Evolutionary conservation across 2,329 filamentous ascomycete genomes (phyloP).

Genomic region (Cladophialophora yegresii): DNA sequence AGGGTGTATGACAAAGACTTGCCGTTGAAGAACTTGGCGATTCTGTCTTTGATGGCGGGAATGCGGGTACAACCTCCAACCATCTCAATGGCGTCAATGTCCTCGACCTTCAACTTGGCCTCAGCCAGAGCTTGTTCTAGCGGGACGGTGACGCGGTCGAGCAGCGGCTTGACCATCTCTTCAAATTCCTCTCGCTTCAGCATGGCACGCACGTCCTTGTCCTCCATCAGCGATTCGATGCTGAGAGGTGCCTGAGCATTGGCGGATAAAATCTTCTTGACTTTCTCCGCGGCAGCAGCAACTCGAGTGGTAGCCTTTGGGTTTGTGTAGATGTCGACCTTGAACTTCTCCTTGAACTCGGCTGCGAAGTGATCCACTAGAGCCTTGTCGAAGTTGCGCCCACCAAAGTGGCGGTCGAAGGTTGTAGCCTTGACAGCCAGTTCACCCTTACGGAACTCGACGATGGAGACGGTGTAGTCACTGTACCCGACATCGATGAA

Average conservation of each 20-base stretch:
- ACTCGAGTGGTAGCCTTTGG: conserved; percentile 87
- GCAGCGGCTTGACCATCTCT: conserved; percentile 80
- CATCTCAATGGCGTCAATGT: conserved; percentile 91
- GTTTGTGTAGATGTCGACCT: conserved; percentile 91
- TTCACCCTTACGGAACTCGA: conserved; percentile 97
- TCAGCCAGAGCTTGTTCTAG: conserved; percentile 93
- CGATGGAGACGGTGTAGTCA: conserved; percentile 90
- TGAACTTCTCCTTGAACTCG: conserved; percentile 97
- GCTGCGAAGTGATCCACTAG: conserved; percentile 91
- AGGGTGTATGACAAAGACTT: conserved; percentile 93
- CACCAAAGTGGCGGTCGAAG: conserved; percentile 94
- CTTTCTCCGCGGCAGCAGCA: conserved; percentile 85
- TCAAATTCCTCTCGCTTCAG: conserved; percentile 94
- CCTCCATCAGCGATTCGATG: conserved; percentile 98
- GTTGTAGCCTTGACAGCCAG: conserved; percentile 88
- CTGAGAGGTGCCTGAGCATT: conserved; percentile 90
- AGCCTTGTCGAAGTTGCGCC: conserved; percentile 94
- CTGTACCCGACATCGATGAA: conserved; percentile 96
- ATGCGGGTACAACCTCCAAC: conserved; percentile 95
- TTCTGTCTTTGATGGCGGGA: conserved; percentile 84
- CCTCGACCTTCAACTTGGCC: conserved; percentile 83
- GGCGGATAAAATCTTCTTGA: conserved; percentile 97
- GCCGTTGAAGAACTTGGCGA: conserved; percentile 80
- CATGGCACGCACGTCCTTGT: conserved; percentile 84
- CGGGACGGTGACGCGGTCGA: conserved; percentile 70